Conservation (phyloP, 805 yeast genomes). For the Ogataea methanolica region DNA sequence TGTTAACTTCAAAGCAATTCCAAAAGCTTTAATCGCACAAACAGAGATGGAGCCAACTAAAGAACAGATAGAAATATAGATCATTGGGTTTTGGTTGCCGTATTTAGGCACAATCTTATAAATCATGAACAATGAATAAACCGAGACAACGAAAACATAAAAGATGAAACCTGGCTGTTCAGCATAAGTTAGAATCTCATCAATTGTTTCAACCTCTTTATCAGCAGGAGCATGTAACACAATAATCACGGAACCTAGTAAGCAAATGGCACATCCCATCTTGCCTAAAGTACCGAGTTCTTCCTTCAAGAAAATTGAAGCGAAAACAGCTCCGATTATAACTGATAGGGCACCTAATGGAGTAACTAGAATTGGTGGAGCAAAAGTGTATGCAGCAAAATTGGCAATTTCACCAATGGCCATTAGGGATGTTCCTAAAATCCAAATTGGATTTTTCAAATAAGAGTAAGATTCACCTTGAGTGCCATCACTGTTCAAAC, state of each 20-base stretch:
- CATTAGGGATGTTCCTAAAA: constrained; percentile 90
- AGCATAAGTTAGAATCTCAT: constrained; percentile 80
- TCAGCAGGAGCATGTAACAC: constrained; percentile 94
- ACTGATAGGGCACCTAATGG: constrained; percentile 90
- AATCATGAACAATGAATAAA: constrained; percentile 72
- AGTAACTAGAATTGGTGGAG: constrained; percentile 88
- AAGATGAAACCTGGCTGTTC: constrained; percentile 69
- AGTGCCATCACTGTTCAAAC: constrained; percentile 62
- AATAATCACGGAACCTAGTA: constrained; percentile 82
- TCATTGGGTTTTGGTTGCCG: constrained; percentile 81
- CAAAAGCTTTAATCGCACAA: constrained; percentile 90
- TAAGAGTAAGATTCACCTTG: constrained; percentile 75
- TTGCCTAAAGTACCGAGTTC: constrained; percentile 84
- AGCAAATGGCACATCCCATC: constrained; percentile 89
- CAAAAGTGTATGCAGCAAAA: constrained; percentile 92
- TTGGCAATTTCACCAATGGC: constrained; percentile 89
- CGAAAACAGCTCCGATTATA: constrained; percentile 86
- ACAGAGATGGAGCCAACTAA: constrained; percentile 87
- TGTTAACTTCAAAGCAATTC: constrained; percentile 84
- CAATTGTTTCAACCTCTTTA: constrained; percentile 81
- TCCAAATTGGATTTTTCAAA: constrained; percentile 83
- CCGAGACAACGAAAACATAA: constrained; percentile 58
- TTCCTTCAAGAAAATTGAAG: constrained; percentile 79
- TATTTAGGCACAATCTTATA: constrained; percentile 77
- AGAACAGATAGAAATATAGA: constrained; percentile 85